Conservation (phyloP, 345 rosid genomes). For the Geranium rotundifolium region DNA sequence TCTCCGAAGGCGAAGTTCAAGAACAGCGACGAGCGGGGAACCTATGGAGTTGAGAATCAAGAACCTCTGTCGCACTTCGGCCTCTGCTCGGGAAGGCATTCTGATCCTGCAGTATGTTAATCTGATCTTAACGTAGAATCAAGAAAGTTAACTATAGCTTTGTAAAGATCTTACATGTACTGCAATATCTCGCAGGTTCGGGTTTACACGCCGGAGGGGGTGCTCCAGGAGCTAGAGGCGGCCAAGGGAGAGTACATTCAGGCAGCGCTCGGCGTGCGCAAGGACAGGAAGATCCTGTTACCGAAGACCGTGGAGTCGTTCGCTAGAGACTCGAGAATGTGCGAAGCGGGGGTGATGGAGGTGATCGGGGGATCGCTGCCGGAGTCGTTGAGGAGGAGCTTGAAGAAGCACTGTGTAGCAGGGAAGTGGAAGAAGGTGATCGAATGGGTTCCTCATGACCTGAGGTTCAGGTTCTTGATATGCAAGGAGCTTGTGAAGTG, state of each 20-base stretch:
- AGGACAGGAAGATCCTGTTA: conserved; percentile 56
- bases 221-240: conserved; percentile 65
- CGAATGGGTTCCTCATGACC: conserved; percentile 79
- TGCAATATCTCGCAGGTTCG: conserved; percentile 44
- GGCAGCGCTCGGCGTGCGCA: conserved; percentile 56
- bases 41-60: conserved; percentile 47
- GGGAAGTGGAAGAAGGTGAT: conserved; percentile 56
- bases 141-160: too few species aligned
- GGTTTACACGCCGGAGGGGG: conserved; percentile 58
- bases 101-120: conserved; percentile 73
- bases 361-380: conserved; percentile 58
- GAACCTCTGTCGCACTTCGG: conserved; percentile 79
- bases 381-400: conserved; percentile 34
- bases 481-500: conserved; percentile 50
- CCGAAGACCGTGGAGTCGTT: conserved; percentile 75
- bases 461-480: conserved; percentile 73
- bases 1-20: conserved; percentile 60
- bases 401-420: conserved; percentile 35
- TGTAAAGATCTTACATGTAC: too few species aligned
- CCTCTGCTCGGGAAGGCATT: conserved; percentile 83
- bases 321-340: conserved; percentile 58
- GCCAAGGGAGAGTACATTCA: conserved; percentile 82
- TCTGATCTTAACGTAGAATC: background rate
- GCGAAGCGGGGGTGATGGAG: conserved; percentile 43
- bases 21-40: conserved; percentile 56